Conservation (phyloP, 257 asterid genomes). For the Solanum bulbocastanum region DNA sequence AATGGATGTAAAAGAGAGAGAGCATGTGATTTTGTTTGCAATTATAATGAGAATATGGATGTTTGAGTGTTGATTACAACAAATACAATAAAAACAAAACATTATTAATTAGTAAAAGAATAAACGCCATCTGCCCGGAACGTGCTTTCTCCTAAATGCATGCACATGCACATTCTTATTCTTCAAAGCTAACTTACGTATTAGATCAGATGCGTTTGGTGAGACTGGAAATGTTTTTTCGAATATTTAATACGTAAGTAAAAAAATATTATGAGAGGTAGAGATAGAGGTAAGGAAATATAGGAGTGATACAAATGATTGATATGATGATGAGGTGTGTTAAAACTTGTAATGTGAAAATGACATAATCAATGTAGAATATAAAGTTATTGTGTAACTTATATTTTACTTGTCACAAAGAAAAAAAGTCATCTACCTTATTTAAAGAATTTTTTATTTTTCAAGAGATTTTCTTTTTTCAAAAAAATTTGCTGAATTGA, state of each 20-base stretch:
- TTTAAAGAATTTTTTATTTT: background rate
- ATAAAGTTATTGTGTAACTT: background rate
- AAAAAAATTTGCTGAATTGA: background rate
- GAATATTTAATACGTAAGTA: background rate
- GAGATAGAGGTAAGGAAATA: background rate
- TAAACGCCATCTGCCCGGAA: background rate
- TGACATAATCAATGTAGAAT: background rate
- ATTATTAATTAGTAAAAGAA: background rate
- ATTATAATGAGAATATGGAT: background rate
- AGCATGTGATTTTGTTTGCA: background rate
- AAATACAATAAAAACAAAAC: background rate
- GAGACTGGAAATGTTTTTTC: background rate
- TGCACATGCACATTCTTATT: background rate
- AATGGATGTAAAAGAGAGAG: background rate
- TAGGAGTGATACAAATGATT: background rate
- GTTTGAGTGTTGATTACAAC: conserved; percentile 1
- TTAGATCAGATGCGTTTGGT: background rate
- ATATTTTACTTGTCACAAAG: background rate
- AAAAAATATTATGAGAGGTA: background rate
- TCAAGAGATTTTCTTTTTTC: no score
- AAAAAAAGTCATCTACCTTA: background rate
- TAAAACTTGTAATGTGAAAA: background rate
- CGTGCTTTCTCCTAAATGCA: background rate
- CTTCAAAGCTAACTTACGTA: background rate
- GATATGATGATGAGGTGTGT: background rate